Conservation (phyloP, 768 basidiomycete genomes). For the Lactarius hengduanensis region DNA sequence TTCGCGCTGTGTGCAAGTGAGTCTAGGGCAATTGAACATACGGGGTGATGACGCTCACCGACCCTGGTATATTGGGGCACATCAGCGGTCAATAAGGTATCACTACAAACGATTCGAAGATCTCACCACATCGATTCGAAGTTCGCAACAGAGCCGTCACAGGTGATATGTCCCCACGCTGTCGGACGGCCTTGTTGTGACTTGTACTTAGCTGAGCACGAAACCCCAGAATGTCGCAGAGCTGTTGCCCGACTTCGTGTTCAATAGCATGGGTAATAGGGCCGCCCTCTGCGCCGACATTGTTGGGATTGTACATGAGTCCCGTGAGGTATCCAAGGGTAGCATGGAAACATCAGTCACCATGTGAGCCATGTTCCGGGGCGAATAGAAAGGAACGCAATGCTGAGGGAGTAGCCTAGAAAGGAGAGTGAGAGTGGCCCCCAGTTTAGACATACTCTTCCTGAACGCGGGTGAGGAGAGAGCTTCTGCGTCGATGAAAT, state of each 20-base stretch:
- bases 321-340: conserved; percentile 32
- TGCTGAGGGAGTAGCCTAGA: conserved; percentile 33
- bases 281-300: conserved; percentile 42
- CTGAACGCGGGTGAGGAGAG: conserved; percentile 30
- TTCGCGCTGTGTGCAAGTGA: conserved; percentile 39
- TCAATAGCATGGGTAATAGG: conserved; percentile 44
- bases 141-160: conserved; percentile 46
- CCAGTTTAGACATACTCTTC: conserved; percentile 30
- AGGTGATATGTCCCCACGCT: conserved; percentile 46
- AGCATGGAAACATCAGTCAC: conserved; percentile 36
- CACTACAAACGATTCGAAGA: not conserved
- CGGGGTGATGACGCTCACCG: conserved; percentile 11
- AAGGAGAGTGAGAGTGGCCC: conserved; percentile 28
- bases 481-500: conserved; percentile 30
- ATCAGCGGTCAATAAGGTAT: not conserved
- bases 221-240: conserved; percentile 44
- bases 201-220: conserved; percentile 19
- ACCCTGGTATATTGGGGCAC: conserved; percentile 15
- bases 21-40: not conserved
- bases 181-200: conserved; percentile 11
- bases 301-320: conserved; percentile 44
- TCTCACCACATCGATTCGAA: conserved; percentile 48
- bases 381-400: conserved; percentile 43
- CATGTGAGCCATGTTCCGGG: conserved; percentile 45
- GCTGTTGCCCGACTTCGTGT: conserved; percentile 40